These are phyloP conservation scores for Eucalyptus erythrocorys DNA, from an alignment of 345 rosid species.

Conservation along the genomic window DNA sequence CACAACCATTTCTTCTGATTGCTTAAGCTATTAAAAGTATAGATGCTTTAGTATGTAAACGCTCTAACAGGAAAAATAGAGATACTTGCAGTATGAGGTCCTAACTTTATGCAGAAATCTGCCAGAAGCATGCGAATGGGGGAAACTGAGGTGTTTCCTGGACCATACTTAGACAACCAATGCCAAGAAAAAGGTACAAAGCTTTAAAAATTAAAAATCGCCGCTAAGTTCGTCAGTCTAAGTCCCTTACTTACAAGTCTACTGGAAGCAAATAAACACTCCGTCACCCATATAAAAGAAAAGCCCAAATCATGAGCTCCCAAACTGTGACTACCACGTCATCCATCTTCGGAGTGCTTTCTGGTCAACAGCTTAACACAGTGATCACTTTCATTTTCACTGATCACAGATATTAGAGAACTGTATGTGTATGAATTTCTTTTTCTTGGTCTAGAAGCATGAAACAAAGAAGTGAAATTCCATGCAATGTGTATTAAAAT, in stretches of 20 bases:
- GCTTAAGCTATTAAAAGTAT: not conserved
- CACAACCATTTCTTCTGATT: not conserved
- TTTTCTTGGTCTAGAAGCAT: not conserved
- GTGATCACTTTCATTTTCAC: not conserved
- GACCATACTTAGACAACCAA: not conserved
- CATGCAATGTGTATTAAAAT: not conserved
- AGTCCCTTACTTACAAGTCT: not conserved
- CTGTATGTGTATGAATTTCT: not conserved
- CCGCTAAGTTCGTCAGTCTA: not conserved
- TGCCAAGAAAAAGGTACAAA: not conserved
- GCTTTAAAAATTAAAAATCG: not conserved
- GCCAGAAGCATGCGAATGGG: not conserved
- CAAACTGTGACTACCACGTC: not conserved
- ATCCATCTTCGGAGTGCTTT: not conserved
- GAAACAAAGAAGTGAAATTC: not conserved
- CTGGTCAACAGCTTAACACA: not conserved
- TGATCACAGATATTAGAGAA: not conserved
- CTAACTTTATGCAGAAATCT: not conserved
- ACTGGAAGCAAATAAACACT: not conserved
- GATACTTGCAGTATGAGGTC: not conserved
- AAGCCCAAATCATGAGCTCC: not conserved
- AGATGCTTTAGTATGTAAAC: not conserved
- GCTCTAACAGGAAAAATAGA: not conserved
- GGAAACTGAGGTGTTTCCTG: not conserved
- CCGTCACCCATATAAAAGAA: not conserved